Base-by-base conservation (phyloP, 257 asterid genomes). In the Solanum peruvianum region DNA sequence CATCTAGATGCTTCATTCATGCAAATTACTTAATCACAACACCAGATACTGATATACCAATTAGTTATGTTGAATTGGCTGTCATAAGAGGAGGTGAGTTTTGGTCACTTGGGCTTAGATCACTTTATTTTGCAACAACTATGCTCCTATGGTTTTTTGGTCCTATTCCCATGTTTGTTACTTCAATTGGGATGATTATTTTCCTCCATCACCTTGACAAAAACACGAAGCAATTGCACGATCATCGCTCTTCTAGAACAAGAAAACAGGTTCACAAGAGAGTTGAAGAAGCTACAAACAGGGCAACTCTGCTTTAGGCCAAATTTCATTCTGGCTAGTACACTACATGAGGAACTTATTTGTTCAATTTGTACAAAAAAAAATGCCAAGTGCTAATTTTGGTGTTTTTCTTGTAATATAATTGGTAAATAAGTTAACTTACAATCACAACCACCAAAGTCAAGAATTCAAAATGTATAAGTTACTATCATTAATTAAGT, bases 141-240 rank as follows among this genome's bases (percentile, higher is more conserved):
- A 64, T 93, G 87, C 66, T 93, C 70, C 89, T 91, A 10, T 93
- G 95, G 93, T 91, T 92, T 44, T 92, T 92, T 45, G 96, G 96
- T 21, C 94, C 94, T 6, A 91, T 93, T 18, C 94, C 94, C 20
- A 81, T 81, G 85, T 81, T 81, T 49, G 18, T 23, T 29, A 29
- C 85, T 37, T 81, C 85, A 81, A 0, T 81, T 27, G 45, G 69
- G 42, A 49, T 81, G 85, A 66, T 81, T 49, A 6, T 49, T 18
- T 60, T 49, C 85, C 85, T 81, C 29, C 85, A 49, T 81, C 1
- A 31, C 25, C 67, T 64, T 37, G 85, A 81, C 21, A 81, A 47
- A 81, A 81, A 81, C 85, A 31, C 85, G 1, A 49, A 49, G 70
- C 31, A 18, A 18, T 49, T 81, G 69, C 85, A 81, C 69, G 8